phyloP scores from a whole-genome alignment of 2,329 filamentous ascomycete genomes.

The Aspergillus fijiensis region DNA sequence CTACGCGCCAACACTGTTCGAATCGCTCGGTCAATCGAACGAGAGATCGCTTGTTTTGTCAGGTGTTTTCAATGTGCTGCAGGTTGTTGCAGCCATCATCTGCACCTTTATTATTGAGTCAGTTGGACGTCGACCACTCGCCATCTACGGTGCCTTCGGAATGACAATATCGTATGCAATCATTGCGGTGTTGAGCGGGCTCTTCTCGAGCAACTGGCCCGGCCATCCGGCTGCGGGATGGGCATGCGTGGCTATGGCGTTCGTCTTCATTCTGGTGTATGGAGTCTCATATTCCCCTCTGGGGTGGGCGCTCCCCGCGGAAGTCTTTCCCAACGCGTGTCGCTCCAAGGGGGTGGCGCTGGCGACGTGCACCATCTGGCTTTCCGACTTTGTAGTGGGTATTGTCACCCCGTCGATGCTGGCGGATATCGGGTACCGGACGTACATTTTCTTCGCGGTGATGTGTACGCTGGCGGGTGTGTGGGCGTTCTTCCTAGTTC shows the following conservation, averaged over 20 bases:
- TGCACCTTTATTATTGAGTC: conserved; percentile 35
- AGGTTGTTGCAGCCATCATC: conserved; percentile 65
- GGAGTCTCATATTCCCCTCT: conserved; percentile 53
- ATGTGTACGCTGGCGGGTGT: conserved; percentile 14
- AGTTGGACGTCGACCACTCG: conserved; percentile 52
- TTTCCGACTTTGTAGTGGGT: conserved; percentile 71
- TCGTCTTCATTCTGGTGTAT: conserved; percentile 66
- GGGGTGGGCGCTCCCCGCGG: conserved; percentile 38
- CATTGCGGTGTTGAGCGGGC: not conserved
- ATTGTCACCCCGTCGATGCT: conserved; percentile 64
- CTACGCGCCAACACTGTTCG: conserved; percentile 15
- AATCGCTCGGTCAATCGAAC: conserved; percentile 55
- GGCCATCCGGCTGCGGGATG: not conserved
- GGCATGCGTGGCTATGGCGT: conserved; percentile 34
- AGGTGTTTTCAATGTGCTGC: conserved; percentile 35
- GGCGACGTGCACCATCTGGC: conserved; percentile 66
- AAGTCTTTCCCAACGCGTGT: conserved; percentile 66
- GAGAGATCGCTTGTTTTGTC: conserved; percentile 68
- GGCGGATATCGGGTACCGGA: conserved; percentile 25
- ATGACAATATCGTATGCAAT: not conserved
- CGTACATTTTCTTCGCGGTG: conserved; percentile 23
- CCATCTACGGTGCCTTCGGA: conserved; percentile 58
- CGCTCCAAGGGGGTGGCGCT: conserved; percentile 65
- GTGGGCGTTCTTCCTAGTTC: conserved; percentile 29
- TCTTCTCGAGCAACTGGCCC: not conserved